Evolutionary conservation across 192 early-diverging fungal genomes (phyloP).

Genomic region (Geranomyces variabilis): DNA sequence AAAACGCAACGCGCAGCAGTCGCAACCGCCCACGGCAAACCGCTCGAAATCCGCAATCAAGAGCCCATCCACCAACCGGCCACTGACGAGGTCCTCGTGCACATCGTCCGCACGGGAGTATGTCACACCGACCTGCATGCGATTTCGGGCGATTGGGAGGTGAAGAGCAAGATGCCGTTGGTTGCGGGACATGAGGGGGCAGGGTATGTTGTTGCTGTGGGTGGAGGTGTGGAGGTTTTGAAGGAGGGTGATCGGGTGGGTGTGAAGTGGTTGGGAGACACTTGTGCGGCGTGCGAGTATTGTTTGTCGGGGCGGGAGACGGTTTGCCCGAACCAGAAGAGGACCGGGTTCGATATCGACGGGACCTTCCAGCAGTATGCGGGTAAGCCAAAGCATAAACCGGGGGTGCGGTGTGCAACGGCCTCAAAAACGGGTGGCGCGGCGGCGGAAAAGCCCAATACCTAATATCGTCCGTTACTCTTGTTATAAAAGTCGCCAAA

Average conservation of each 20-base stretch:
- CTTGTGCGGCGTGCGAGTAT: conserved; percentile 2
- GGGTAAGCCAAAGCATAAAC: neutral
- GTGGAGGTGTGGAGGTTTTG: neutral
- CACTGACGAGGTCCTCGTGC: conserved; percentile 11
- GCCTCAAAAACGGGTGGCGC: too few species aligned
- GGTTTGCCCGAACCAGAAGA: conserved; percentile 4
- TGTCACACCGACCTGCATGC: conserved; percentile 24
- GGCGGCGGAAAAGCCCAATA: too few species aligned
- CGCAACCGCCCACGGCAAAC: neutral
- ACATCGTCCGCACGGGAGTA: conserved; percentile 9
- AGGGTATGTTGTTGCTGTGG: neutral
- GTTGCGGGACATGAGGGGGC: conserved; percentile 11
- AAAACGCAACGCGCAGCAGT: conserved; percentile 20
- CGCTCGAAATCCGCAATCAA: neutral
- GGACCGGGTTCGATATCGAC: neutral
- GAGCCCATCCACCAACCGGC: conserved; percentile 1
- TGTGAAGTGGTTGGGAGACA: neutral
- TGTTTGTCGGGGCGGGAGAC: neutral
- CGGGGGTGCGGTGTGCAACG: neutral
- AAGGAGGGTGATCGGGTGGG: conserved; percentile 8
- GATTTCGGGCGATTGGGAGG: conserved; percentile 1
- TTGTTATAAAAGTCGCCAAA: conserved; percentile 5
- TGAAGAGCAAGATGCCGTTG: conserved; percentile 11
- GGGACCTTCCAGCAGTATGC: conserved; percentile 13
- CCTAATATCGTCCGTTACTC: too few species aligned